Evolutionary conservation across 73 alveolate genomes (phyloP).

Genomic region (Paramecium bursaria): DNA sequence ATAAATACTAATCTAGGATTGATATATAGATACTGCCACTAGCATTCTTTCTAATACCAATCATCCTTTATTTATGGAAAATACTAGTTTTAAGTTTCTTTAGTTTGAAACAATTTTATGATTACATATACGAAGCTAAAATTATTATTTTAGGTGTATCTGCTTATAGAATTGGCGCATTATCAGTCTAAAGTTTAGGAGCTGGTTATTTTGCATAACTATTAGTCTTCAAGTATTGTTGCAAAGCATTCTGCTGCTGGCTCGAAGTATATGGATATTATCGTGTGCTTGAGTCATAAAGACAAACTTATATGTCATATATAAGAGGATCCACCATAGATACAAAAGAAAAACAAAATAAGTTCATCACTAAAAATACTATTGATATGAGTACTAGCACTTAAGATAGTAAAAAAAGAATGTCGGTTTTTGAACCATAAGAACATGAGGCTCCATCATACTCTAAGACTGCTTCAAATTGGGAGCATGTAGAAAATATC

Average conservation of each 20-base stretch:
- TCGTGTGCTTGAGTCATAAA: neutral
- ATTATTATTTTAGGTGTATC: conserved; percentile 20
- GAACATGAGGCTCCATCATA: conserved; percentile 24
- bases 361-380: neutral
- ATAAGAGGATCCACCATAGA: conserved; percentile 20
- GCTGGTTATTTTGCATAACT: neutral
- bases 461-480: conserved; percentile 37
- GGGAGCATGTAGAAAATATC: conserved; percentile 25
- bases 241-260: conserved; percentile 13
- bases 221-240: neutral
- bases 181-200: conserved; percentile 37
- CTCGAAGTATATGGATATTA: conserved; percentile 35
- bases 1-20: too few species aligned
- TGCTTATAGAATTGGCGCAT: conserved; percentile 15
- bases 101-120: conserved; percentile 2
- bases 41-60: neutral
- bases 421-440: conserved; percentile 9
- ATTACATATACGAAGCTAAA: conserved; percentile 35
- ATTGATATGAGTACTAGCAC: neutral
- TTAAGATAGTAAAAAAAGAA: neutral
- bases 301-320: neutral
- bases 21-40: neutral
- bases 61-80: conserved; percentile 4
- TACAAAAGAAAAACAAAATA: neutral
- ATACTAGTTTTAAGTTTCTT: neutral